Evolutionary conservation across 1,139 yeast genomes (phyloP).

Genomic region (Hansenula lynferdii): DNA sequence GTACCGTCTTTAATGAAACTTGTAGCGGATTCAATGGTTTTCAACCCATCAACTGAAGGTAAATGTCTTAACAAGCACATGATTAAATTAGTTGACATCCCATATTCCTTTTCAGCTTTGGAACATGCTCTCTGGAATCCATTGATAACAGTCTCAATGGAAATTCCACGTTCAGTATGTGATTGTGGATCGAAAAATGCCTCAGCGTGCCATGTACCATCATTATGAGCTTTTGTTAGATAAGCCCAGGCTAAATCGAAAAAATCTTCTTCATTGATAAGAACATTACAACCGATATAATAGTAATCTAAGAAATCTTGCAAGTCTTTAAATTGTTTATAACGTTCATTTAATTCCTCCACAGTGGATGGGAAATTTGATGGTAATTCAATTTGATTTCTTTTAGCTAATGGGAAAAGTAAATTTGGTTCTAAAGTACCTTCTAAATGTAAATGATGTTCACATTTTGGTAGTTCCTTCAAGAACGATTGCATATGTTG

Average conservation of each 20-base stretch:
- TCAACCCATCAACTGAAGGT: constrained; percentile 52
- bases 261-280: constrained; percentile 61
- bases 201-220: constrained; percentile 65
- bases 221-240: constrained; percentile 52
- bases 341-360: constrained; percentile 52
- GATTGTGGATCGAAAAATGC: constrained; percentile 84
- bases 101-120: constrained; percentile 51
- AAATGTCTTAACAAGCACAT: constrained; percentile 78
- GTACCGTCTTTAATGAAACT: constrained; percentile 47
- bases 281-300: constrained; percentile 73
- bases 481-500: constrained; percentile 37
- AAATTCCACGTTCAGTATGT: constrained; percentile 62
- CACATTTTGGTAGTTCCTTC: constrained; percentile 71
- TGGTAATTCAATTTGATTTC: constrained; percentile 53
- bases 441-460: constrained; percentile 77
- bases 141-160: constrained; percentile 50
- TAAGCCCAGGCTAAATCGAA: constrained; percentile 74
- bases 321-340: constrained; percentile 54
- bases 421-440: constrained; percentile 75
- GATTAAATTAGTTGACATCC: constrained; percentile 62
- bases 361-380: constrained; percentile 49
- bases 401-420: constrained; percentile 62
- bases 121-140: constrained; percentile 65
- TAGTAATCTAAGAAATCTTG: constrained; percentile 77
- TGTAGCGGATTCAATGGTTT: constrained; percentile 48